A percentile compares a stretch with the other conserved stretches of the same genome.
Evolutionary conservation across 2,329 filamentous ascomycete genomes (phyloP).

Genomic region (Taxawa tesnikishii): DNA sequence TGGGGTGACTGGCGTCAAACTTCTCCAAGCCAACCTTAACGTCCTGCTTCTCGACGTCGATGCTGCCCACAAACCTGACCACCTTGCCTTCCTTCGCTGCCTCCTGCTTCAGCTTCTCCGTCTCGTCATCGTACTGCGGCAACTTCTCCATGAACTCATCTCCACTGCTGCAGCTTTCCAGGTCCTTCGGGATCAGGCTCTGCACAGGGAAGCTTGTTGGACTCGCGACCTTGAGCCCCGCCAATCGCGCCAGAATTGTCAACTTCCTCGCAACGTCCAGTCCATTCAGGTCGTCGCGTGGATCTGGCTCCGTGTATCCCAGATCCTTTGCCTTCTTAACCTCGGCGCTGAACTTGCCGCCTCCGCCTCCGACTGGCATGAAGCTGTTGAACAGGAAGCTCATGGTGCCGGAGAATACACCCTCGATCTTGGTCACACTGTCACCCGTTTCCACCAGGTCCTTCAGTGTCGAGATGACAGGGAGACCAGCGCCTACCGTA

Average conservation of each 20-base stretch:
- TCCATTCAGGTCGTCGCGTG: constrained; percentile 75
- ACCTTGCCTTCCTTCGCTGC: constrained; percentile 84
- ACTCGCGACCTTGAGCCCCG: constrained; percentile 67
- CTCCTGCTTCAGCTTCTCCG: constrained; percentile 78
- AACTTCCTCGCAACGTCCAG: constrained; percentile 90
- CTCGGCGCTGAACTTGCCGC: constrained; percentile 80
- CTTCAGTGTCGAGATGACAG: constrained; percentile 84
- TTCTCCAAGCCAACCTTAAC: constrained; percentile 90
- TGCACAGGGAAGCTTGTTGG: constrained; percentile 88
- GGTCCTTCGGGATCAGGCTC: constrained; percentile 77
- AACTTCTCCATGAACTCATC: constrained; percentile 78
- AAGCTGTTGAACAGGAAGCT: constrained; percentile 98
- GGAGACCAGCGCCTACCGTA: constrained; percentile 83
- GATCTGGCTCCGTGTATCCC: constrained; percentile 85
- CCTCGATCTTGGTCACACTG: constrained; percentile 81
- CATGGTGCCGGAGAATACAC: constrained; percentile 95
- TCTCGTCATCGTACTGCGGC: constrained; percentile 72
- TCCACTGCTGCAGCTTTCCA: constrained; percentile 64
- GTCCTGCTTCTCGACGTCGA: constrained; percentile 67
- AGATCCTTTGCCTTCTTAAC: constrained; percentile 85
- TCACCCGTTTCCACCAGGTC: constrained; percentile 94
- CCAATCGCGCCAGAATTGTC: constrained; percentile 81
- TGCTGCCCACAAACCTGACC: constrained; percentile 84
- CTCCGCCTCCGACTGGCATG: constrained; percentile 62
- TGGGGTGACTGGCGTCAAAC: constrained; percentile 74